phyloP scores from a whole-genome alignment of 2,329 filamentous ascomycete genomes.

The Botrytis sinoallii region DNA sequence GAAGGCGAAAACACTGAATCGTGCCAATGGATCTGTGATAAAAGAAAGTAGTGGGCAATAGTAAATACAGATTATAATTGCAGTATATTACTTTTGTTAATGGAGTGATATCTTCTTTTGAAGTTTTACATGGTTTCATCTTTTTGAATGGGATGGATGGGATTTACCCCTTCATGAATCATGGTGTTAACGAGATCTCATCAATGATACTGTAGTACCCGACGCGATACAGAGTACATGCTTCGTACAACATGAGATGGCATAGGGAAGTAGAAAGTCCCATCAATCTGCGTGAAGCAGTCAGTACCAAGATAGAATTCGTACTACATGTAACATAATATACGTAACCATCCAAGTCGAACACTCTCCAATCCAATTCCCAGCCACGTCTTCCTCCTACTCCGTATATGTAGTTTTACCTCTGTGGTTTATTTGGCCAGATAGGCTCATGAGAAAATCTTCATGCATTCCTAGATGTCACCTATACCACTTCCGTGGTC shows the following conservation, averaged over 20 bases:
- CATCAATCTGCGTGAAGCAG: no score
- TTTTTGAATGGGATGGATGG: not conserved
- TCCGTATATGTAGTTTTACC: not conserved
- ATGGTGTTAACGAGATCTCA: not conserved
- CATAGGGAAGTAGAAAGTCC: not conserved
- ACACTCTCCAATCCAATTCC: not conserved
- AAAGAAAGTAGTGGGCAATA: not conserved
- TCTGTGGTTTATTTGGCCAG: not conserved
- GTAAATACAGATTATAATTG: not conserved
- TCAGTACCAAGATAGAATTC: not conserved
- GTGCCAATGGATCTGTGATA: not conserved
- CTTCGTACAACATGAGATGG: not conserved
- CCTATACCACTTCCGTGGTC: not conserved
- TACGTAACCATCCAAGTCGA: not conserved
- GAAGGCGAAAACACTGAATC: not conserved
- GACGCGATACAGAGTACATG: not conserved
- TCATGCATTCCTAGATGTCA: not conserved
- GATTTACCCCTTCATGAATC: conserved; percentile 9
- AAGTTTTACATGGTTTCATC: not conserved
- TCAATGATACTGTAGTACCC: not conserved
- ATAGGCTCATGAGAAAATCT: no score
- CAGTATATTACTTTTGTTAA: not conserved
- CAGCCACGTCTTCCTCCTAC: not conserved
- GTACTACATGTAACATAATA: not conserved
- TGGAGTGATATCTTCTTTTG: not conserved